phyloP scores from a whole-genome alignment of 345 rosid genomes.

The Aquilaria sinensis region DNA sequence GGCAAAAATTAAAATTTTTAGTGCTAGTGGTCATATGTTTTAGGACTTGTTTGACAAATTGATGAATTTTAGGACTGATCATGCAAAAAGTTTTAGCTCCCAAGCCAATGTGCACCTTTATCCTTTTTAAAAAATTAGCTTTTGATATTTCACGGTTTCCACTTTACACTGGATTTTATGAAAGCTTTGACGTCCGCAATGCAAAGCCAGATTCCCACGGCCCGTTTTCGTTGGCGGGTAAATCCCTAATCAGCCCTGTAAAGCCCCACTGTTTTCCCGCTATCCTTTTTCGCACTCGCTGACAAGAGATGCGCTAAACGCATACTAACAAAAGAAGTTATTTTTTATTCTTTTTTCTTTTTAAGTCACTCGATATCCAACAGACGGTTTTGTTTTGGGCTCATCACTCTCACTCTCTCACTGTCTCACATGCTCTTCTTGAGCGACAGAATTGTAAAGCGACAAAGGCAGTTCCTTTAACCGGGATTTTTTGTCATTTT shows the following conservation, averaged over 20 bases:
- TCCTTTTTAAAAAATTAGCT: too few species aligned
- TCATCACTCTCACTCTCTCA: conserved; percentile 13
- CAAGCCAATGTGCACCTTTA: too few species aligned
- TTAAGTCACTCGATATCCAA: conserved; percentile 8
- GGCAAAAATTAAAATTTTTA: too few species aligned
- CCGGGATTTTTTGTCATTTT: conserved; percentile 26
- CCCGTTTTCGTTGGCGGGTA: conserved; percentile 49
- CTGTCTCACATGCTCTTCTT: conserved; percentile 15
- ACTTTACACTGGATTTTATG: conserved; percentile 37
- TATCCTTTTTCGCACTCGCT: conserved; percentile 9
- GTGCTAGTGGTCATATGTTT: too few species aligned
- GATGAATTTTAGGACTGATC: too few species aligned
- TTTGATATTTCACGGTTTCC: conserved; percentile 4
- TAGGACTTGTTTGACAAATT: too few species aligned
- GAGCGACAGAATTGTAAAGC: neutral
- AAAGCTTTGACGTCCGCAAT: conserved; percentile 48
- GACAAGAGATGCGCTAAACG: neutral
- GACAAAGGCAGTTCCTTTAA: conserved; percentile 18
- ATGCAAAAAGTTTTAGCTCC: too few species aligned
- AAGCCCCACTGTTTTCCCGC: conserved; percentile 29
- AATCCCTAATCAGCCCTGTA: conserved; percentile 20
- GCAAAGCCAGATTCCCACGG: conserved; percentile 10
- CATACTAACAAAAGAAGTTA: neutral
- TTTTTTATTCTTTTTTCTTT: neutral
- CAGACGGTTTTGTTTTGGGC: conserved; percentile 12